Conservation (phyloP, 805 yeast species). For the Brettanomyces naardenensis region DNA sequence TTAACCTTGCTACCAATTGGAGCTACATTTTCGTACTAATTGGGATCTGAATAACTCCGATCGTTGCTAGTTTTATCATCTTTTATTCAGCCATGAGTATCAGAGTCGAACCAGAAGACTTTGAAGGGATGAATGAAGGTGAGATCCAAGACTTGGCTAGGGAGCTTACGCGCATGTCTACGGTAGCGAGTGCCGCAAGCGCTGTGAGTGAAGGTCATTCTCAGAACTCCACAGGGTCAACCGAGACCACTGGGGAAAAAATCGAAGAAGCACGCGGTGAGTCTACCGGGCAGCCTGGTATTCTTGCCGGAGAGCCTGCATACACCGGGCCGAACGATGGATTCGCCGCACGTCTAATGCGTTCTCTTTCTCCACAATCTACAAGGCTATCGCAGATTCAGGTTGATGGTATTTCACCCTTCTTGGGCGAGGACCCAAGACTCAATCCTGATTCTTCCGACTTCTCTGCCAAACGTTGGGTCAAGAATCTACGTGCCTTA, state of each 20-base stretch:
- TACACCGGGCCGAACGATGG: not conserved
- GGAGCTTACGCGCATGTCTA: not conserved
- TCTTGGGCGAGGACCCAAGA: slow-evolving; percentile 7
- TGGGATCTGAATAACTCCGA: too few species aligned
- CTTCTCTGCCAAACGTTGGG: slow-evolving; percentile 53
- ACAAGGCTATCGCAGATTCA: slow-evolving; percentile 4
- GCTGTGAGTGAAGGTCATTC: not conserved
- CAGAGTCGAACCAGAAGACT: slow-evolving; percentile 2
- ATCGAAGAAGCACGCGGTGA: not conserved
- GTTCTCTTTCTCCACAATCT: slow-evolving; percentile 1
- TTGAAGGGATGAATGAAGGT: not conserved
- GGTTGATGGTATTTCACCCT: slow-evolving; percentile 4
- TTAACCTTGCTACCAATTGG: too few species aligned
- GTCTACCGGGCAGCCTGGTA: not conserved
- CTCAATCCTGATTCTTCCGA: slow-evolving; percentile 48
- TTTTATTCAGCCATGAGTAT: slow-evolving; percentile 2
- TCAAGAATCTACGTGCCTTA: slow-evolving; percentile 46
- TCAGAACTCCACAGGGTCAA: not conserved
- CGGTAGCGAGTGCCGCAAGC: not conserved
- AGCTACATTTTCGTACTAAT: too few species aligned
- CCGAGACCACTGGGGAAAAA: not conserved
- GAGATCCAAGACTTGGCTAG: slow-evolving; percentile 4
- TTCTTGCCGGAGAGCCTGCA: not conserved
- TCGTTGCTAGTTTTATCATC: too few species aligned
- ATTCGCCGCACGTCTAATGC: slow-evolving; percentile 1